phyloP scores from a whole-genome alignment of 768 basidiomycete genomes.

The Tylopilus felleus region DNA sequence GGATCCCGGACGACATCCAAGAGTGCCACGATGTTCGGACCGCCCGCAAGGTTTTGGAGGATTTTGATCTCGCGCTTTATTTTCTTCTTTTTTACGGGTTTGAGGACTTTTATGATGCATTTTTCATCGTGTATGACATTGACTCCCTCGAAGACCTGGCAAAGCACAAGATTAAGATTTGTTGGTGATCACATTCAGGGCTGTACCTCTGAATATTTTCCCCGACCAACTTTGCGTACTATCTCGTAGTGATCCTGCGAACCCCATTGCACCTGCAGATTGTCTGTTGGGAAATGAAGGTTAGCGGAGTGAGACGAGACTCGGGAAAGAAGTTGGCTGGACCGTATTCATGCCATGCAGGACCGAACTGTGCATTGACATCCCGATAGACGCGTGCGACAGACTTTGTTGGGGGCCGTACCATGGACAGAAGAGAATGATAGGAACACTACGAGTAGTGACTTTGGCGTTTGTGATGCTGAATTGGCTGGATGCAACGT shows the following conservation, averaged over 20 bases:
- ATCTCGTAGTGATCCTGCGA: constrained; percentile 98
- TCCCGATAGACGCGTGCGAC: constrained; percentile 85
- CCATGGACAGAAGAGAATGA: constrained; percentile 45
- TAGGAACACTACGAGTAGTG: constrained; percentile 9
- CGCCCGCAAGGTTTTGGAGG: constrained; percentile 92
- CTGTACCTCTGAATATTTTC: constrained; percentile 90
- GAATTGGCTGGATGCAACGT: constrained; percentile 21
- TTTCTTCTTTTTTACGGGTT: constrained; percentile 99
- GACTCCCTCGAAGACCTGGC: constrained; percentile 88
- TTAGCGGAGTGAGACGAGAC: constrained; percentile 11
- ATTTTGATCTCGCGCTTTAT: constrained; percentile 99
- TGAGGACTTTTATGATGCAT: constrained; percentile 97
- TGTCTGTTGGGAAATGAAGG: constrained; percentile 73
- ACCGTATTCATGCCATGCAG: constrained; percentile 98
- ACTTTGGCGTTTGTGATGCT: not conserved
- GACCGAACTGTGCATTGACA: constrained; percentile 83
- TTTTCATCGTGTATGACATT: constrained; percentile 89
- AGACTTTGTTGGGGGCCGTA: constrained; percentile 69
- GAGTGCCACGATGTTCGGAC: constrained; percentile 90
- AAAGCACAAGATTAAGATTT: constrained; percentile 12
- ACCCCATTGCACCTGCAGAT: constrained; percentile 96
- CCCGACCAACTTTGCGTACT: constrained; percentile 91
- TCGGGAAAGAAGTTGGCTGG: constrained; percentile 18
- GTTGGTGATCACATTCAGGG: constrained; percentile 3
- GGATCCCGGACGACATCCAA: constrained; percentile 96